Percentiles rank a stretch among this genome's conserved stretches.
These are phyloP conservation scores for Amorphotheca resinae DNA, from an alignment of 495 filamentous ascomycete genomes.

Conservation along the genomic window DNA sequence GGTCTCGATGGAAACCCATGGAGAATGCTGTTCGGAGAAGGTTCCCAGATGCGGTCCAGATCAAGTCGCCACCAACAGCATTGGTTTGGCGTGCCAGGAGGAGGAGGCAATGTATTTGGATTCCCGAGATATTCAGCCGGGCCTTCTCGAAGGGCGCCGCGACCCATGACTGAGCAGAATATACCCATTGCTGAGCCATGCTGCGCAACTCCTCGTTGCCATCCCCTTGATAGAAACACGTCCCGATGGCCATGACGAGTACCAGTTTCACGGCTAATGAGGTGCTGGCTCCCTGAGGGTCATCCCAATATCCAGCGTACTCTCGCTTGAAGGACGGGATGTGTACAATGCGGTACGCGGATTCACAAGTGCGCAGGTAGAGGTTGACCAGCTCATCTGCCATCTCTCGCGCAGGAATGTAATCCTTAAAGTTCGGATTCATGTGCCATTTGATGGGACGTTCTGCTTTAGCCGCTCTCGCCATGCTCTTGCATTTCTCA, in stretches of 20 bases:
- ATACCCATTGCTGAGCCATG: conserved; percentile 47
- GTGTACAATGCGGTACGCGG: conserved; percentile 41
- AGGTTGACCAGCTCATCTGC: conserved; percentile 33
- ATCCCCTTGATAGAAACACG: conserved; percentile 37
- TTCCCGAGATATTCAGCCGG: conserved; percentile 37
- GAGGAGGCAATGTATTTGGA: conserved; percentile 48
- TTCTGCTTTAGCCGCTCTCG: conserved; percentile 15
- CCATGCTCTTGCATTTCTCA: conserved; percentile 17
- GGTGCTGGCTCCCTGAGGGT: conserved; percentile 13
- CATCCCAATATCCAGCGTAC: conserved; percentile 29
- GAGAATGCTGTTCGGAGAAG: conserved; percentile 45
- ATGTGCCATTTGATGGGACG: conserved; percentile 13
- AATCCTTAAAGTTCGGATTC: conserved; percentile 5
- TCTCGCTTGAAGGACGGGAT: conserved; percentile 38
- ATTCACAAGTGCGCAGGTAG: conserved; percentile 35
- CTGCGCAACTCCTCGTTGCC: conserved; percentile 32
- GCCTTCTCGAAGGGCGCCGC: conserved; percentile 39
- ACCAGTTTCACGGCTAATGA: conserved; percentile 48
- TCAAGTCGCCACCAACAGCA: conserved; percentile 40
- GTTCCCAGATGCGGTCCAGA: conserved; percentile 47
- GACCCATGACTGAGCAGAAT: conserved; percentile 51
- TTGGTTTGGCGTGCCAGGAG: conserved; percentile 44
- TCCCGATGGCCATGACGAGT: conserved; percentile 50
- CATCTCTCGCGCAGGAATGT: conserved; percentile 34
- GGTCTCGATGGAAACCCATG: conserved; percentile 52